Percentiles rank a stretch among this genome's conserved stretches.
Conservation (phyloP, 225 moss, liverwort and hornwort genomes). For the Marchantia paleacea region DNA sequence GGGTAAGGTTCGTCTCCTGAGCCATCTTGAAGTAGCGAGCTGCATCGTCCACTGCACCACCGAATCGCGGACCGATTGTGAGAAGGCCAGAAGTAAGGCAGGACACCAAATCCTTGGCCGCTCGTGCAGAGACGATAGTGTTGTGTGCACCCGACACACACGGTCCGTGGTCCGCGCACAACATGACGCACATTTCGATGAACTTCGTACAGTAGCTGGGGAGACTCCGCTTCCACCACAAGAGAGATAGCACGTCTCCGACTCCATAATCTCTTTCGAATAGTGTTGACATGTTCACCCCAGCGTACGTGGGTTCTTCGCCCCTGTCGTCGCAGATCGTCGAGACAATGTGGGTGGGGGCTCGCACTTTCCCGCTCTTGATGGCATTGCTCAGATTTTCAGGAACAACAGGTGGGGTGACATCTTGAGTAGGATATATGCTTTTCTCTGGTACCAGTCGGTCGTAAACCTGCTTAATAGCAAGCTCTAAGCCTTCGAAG, state of each 20-base stretch:
- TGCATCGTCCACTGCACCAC: constrained; percentile 91
- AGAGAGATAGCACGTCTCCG: constrained; percentile 85
- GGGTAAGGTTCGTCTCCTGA: constrained; percentile 52
- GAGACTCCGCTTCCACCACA: constrained; percentile 90
- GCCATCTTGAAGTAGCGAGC: constrained; percentile 90
- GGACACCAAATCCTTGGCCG: constrained; percentile 86
- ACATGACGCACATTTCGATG: constrained; percentile 89
- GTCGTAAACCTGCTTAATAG: constrained; percentile 64
- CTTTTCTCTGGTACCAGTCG: constrained; percentile 61
- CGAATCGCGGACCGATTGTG: constrained; percentile 88
- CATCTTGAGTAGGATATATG: constrained; percentile 47
- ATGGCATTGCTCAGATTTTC: constrained; percentile 81
- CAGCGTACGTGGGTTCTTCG: constrained; percentile 90
- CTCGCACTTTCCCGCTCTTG: constrained; percentile 81
- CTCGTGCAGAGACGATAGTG: constrained; percentile 77
- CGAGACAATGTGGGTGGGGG: constrained; percentile 89
- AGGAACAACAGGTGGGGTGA: constrained; percentile 68
- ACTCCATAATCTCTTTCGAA: constrained; percentile 74
- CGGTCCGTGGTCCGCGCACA: constrained; percentile 88
- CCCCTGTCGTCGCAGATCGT: constrained; percentile 96
- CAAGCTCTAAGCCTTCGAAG: constrained; percentile 75
- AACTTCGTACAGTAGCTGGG: constrained; percentile 89
- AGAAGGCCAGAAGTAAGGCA: constrained; percentile 88
- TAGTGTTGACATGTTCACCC: constrained; percentile 82
- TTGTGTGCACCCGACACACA: constrained; percentile 91